Evolutionary conservation across 179 eudicot species (phyloP), one percentile per base, ranked within the genome.

Genomic region (Camellia oleifera): DNA sequence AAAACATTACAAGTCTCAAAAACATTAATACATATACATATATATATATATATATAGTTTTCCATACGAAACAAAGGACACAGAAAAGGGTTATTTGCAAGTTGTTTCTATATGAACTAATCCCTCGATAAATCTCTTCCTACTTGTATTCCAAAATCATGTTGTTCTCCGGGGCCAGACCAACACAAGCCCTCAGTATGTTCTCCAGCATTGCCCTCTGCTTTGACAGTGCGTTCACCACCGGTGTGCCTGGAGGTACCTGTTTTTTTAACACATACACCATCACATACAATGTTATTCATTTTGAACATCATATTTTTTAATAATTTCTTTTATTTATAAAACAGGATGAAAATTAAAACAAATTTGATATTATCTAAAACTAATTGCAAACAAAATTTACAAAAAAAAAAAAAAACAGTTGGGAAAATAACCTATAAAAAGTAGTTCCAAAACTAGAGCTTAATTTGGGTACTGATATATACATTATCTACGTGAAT

Each of bases 191-290:
- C 90, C 99, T 92, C 86, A 95, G 66, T 58, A 95, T 94, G 92
- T 95, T 95, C 93, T 95, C 99, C 32, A 95, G 89, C 99, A 95
- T 95, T 53, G 99, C 96, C 88, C 99, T 84, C 86, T 95, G 99
- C 86, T 95, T 95, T 2, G 99, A 87, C 8, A 95, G 89, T 0
- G 99, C 99, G 40, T 95, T 95, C 89, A 95, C 99, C 83, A 95
- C 99, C 9, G 99, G 99, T 18, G 99, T 95, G 20, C 99, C 98
- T n/a, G 98, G 99, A 65, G 99, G 99, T 58, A 95, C 98, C 99
- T 95, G 84, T 82, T 15, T 2, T 71, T 17, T 2, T 63, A 17
- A 63, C 32, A 48, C 52, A 48, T 4, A 48, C 52, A 48, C 26
- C 67, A 63, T 17, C 8, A 18, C n/a, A 18, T 63, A 3, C 23